Base-by-base conservation (phyloP, 305 asterid species). In the Stenogyne calaminthoides region DNA sequence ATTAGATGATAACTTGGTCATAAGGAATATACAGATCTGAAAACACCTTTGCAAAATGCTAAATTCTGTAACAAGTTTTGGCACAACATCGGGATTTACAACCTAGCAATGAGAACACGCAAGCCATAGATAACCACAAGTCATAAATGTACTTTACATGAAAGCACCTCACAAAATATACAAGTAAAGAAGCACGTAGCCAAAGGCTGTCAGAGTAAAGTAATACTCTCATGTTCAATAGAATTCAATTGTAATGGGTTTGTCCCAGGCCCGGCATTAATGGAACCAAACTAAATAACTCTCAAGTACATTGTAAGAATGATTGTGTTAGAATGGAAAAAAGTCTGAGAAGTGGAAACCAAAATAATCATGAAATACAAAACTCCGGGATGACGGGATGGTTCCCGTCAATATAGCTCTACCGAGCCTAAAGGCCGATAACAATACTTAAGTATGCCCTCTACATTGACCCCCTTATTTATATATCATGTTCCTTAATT, bases 91-190 rank as follows among this genome's bases (percentile, higher is more conserved):
- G 62, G 15, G 54, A 47, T 61, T 71, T 6, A 51, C 22, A 72
- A 64, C 63, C 72, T 40, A 52, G 39, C 34, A 51, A 46, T 44
- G 10, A 39, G 32, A 58, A 69, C 29, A 69, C 2, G 46, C 58
- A 36, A 20, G 18, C 7, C 15, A 72, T 4, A 40, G 42, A n/a
- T 22, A 29, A 40, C 20, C 52, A 57, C 42, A 56, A 56, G 67
- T 29, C 22, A 19, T 58, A 62, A 61, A 16, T 15, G 18, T 46
- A 46, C 49, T 6, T 27, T n/a, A 73, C 40, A 64, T 15, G 37
- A 18, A 54, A n/a, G 9, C 71, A 2, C 32, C 58, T 16, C 25
- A 58, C 25, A n/a, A 44, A 47, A 47, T 47, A 47, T 40, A 29
- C 56, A 19, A 52, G 44, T 34, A 63, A 54, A 36, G 47, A 65